Evolutionary conservation across 1,284 basidiomycete genomes (phyloP), one percentile per base, ranked within the genome.

Genomic region (Lentinula novae-zelandiae): DNA sequence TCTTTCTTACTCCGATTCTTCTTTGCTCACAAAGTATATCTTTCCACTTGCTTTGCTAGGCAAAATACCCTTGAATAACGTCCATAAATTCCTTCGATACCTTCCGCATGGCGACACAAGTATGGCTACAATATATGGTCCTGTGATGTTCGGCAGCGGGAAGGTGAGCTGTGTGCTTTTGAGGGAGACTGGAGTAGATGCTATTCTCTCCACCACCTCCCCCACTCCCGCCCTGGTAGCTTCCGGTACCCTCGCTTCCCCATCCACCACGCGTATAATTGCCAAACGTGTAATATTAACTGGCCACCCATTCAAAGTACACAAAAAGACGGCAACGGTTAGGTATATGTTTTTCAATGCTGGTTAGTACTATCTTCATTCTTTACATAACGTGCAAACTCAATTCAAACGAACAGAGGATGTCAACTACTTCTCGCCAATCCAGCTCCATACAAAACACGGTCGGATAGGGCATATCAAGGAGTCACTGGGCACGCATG

Each of bases 331-430:
- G 1, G 96, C 95, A 0, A 99, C 96, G 5, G 90, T 99, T 67
- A 89, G 96, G 53, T 99, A 98, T 80, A 95, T 99, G 94, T 98
- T 99, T 78, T 98, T 99, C 82, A 92, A 96, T 73, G 66, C 88
- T 15, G 87, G 89, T 90, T 66, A 57, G 80, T 69, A 34, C 15
- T 48, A 20, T 5, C 44, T 46, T 46, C 6, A 52, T 10, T 52
- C 13, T 22, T 20, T 54, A 27, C 58, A 52, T 22, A 50, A 12
- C 6, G 48, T 20, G 40, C 13, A 17, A 46, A 15, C 52, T 31
- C 54, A 61, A 46, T 42, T 6, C 72, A 86, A 94, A 95, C 58
- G 96, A 27, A 27, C 27, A 27, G 27, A 27, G 27, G 27, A 99
- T 73, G 86, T 98, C 61, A 82, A 86, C 52, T 99, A 97, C 76